Evolutionary conservation across 306 rosid species (phyloP), one percentile per base, ranked within the genome.

Genomic region (Corylus heterophylla): DNA sequence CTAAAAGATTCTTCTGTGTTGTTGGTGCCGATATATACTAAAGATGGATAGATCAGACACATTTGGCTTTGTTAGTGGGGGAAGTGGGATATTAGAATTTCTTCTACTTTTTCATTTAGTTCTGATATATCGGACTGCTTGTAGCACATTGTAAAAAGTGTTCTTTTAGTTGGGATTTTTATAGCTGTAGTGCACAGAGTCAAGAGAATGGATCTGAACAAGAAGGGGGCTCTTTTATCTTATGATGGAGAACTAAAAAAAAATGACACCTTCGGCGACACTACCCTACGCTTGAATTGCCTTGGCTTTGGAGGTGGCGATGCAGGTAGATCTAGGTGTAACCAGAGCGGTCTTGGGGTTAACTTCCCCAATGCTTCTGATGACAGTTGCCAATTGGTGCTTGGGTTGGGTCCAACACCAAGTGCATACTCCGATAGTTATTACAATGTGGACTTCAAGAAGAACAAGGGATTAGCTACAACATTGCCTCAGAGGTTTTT

Each of bases 321-420:
- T 70, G 52, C 85, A 63, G 56, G 86, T 73, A 83, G 88, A 79
- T 85, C 69, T 83, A 83, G 86, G 71, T 80, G 85, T 62, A 71
- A 82, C 54, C 79, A 80, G 82, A 85, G 77, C 67, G 83, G 80
- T 75, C 72, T 78, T 79, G 87, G 91, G 79, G 73, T 74, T 78
- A 85, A 83, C 79, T 82, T 84, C 81, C 69, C 88, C 78, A 82
- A 59, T 72, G 82, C 90, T 74, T 78, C 86, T 66, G 98, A 93
- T 82, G 99, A 95, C 74, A 83, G 97, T 79, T 93, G 98, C 84
- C 86, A 88, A 74, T 90, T 95, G 87, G 99, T 93, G 61, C 92
- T 95, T 76, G 99, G 99, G 48, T 82, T 95, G 84, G 98, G 99
- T 71, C 99, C 99, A 48, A 92, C 97, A 77, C 96, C 97, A 0